These are phyloP conservation scores for Leccinum fibrillosum DNA, from an alignment of 768 basidiomycete genomes.

Conservation along the genomic window DNA sequence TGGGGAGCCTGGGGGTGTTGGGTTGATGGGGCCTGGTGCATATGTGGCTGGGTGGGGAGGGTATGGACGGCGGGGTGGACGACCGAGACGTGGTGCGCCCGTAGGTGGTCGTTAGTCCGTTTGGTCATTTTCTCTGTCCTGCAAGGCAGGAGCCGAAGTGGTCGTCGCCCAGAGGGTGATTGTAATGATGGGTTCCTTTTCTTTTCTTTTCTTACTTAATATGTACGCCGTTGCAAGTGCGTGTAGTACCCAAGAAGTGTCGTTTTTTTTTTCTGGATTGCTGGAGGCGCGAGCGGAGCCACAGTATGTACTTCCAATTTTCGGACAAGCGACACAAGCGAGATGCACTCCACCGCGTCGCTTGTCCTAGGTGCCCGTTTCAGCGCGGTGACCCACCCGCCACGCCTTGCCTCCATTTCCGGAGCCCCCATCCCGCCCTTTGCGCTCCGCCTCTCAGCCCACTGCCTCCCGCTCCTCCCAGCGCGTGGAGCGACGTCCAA, in stretches of 20 bases:
- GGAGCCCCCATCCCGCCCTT: too few relatives aligned
- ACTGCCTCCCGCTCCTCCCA: too few relatives aligned
- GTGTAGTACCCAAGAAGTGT: background rate
- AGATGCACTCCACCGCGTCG: too few relatives aligned
- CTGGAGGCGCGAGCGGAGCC: too few relatives aligned
- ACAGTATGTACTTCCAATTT: too few relatives aligned
- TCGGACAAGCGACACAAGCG: too few relatives aligned
- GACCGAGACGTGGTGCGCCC: slow-evolving; percentile 35
- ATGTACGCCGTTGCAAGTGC: background rate
- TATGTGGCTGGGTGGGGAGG: slow-evolving; percentile 81
- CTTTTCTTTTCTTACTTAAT: background rate
- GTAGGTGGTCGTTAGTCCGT: slow-evolving; percentile 19
- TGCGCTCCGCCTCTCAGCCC: too few relatives aligned
- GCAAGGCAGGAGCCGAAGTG: background rate
- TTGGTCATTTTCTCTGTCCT: background rate
- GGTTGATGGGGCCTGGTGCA: slow-evolving; percentile 72
- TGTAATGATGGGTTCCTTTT: background rate
- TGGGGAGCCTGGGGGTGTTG: slow-evolving; percentile 80
- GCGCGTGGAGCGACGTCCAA: too few relatives aligned
- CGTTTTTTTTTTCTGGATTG: background rate
- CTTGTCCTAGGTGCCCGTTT: too few relatives aligned
- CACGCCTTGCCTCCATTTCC: too few relatives aligned
- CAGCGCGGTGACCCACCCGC: too few relatives aligned
- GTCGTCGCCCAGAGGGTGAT: background rate
- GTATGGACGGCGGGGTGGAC: slow-evolving; percentile 50